Base-by-base conservation (phyloP, 345 rosid species). In the Camelina sativa region DNA sequence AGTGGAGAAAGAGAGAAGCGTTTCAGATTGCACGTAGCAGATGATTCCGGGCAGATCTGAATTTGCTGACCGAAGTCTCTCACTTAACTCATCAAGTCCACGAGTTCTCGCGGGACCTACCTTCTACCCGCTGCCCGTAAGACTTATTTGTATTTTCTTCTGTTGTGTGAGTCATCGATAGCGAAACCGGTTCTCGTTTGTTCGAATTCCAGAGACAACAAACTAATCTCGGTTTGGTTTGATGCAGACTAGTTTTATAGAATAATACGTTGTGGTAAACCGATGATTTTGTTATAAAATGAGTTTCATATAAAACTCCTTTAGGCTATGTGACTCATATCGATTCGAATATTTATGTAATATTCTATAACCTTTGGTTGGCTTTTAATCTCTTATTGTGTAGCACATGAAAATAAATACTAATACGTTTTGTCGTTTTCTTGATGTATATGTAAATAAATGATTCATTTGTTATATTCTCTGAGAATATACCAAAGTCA, bases 1-100 rank as follows among this genome's bases (percentile, higher is more conserved):
- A 76, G 76, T 76, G 80, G 71, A 55, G 61, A 38, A 13, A 7
- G 34, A 25, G 46, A 64, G 70, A 54, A 57, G 65, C 72, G 71
- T 65, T 74, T 65, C 40, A 59, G 73, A 59, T 66, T 13, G 62
- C 76, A 70, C 71, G 80, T 70, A 62, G 70, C 72, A 67, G 72
- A 75, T 51, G 72, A 75, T 51, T 51, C 20, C 79, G 73, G 79
- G 73, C 52, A 69, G 71, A 56, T 76, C 71, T 70, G 0, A 2
- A 9, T 41, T 25, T 5, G 2, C 65, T 76, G 65, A 57, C 79
- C 79, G 65, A 7, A 69, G 23, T 51, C 13, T 44, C 67, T 58
- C 72, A 37, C 68, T 74, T 6, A 43, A 25, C 52, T 47, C 5
- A 28, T 67, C 4, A 46, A 59, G 57, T 75, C 79, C 75, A 76